A percentile compares a stretch with the other conserved stretches of the same genome.
Evolutionary conservation across 2,329 filamentous ascomycete species (phyloP).

Genomic region (Colletotrichum australisinense): DNA sequence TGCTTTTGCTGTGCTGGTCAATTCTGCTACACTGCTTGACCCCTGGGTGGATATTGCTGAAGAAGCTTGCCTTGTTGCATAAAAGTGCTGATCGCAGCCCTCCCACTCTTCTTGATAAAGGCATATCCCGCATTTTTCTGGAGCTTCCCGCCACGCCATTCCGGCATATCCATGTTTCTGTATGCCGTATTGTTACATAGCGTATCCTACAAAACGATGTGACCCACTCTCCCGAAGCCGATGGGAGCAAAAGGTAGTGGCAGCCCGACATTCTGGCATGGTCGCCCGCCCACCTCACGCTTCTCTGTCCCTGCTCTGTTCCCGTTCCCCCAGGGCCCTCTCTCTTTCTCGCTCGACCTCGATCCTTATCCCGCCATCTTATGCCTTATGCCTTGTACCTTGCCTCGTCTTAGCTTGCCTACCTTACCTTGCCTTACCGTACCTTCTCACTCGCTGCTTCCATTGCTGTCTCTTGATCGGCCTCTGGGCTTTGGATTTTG

Average conservation of each 20-base stretch:
- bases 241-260: slow-evolving; percentile 12
- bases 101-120: background rate
- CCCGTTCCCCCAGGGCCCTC: slow-evolving; percentile 3
- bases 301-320: slow-evolving; percentile 24
- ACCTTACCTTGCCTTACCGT: background rate
- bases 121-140: slow-evolving; percentile 23
- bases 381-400: background rate
- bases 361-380: background rate
- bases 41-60: slow-evolving; percentile 30
- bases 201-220: background rate
- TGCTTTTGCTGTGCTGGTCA: slow-evolving; percentile 1
- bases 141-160: slow-evolving; percentile 16
- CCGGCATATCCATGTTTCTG: slow-evolving; percentile 29
- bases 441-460: background rate
- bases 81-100: slow-evolving; percentile 18
- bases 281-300: slow-evolving; percentile 31
- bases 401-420: slow-evolving; percentile 1
- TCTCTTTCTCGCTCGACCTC: slow-evolving; percentile 3
- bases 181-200: background rate
- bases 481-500: slow-evolving; percentile 19
- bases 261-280: slow-evolving; percentile 17
- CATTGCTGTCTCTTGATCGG: slow-evolving; percentile 7
- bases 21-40: slow-evolving; percentile 18
- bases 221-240: background rate
- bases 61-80: slow-evolving; percentile 34